Evolutionary conservation across 2,329 filamentous ascomycete species (phyloP).

Genomic region (Fusarium stilboides): DNA sequence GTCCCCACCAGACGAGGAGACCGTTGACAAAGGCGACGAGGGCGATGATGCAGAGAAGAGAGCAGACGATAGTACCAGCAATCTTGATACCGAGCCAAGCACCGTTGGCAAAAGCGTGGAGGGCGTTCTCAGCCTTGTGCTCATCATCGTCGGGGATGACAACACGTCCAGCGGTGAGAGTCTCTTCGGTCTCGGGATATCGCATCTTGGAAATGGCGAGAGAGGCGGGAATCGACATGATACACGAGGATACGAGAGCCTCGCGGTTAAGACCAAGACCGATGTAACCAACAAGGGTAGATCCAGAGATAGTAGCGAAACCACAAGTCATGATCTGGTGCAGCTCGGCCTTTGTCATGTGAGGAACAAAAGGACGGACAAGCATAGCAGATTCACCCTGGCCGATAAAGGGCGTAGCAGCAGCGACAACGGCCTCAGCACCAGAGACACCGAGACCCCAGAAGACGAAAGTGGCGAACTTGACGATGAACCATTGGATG

Average conservation of each 20-base stretch:
- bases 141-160: conserved; percentile 86
- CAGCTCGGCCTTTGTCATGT: conserved; percentile 88
- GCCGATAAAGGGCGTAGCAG: conserved; percentile 93
- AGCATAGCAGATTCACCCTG: conserved; percentile 96
- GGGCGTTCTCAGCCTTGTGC: conserved; percentile 80
- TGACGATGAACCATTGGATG: conserved; percentile 90
- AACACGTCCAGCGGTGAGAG: conserved; percentile 84
- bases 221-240: conserved; percentile 95
- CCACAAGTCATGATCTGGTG: conserved; percentile 95
- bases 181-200: conserved; percentile 90
- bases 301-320: conserved; percentile 93
- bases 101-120: conserved; percentile 89
- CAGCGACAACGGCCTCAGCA: conserved; percentile 92
- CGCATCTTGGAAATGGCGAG: conserved; percentile 91
- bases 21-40: conserved; percentile 82
- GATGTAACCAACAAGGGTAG: conserved; percentile 89
- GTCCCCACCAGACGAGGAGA: conserved; percentile 86
- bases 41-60: conserved; percentile 87
- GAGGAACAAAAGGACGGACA: conserved; percentile 87
- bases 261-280: conserved; percentile 85
- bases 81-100: conserved; percentile 91
- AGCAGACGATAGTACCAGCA: conserved; percentile 84
- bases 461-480: conserved; percentile 93
- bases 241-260: conserved; percentile 89
- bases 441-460: conserved; percentile 90